Conservation (phyloP, 441 rosid species). For the Adansonia gregorii region DNA sequence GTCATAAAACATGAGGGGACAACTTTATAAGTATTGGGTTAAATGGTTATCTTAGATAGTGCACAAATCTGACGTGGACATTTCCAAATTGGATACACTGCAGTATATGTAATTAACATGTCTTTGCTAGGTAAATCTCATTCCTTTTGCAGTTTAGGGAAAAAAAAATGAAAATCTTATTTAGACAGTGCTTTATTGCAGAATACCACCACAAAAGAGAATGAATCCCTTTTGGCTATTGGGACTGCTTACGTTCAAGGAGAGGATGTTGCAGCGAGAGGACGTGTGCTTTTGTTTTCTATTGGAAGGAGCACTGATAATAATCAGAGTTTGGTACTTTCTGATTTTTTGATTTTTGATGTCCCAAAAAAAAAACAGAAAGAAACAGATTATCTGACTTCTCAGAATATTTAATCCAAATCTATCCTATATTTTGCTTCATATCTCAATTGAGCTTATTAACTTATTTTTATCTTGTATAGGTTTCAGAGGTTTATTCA, state of each 20-base stretch:
- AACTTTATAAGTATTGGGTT: conserved; percentile 8
- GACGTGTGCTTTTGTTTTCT: conserved; percentile 89
- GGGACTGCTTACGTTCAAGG: conserved; percentile 99
- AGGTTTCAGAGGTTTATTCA: conserved; percentile 97
- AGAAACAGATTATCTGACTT: conserved; percentile 15
- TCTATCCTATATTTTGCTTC: conserved; percentile 8
- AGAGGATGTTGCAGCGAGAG: conserved; percentile 99
- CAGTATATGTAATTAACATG: neutral
- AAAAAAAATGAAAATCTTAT: neutral
- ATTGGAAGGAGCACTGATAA: conserved; percentile 64
- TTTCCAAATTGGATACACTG: conserved; percentile 8
- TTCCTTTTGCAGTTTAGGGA: neutral
- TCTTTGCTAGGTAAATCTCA: conserved; percentile 16
- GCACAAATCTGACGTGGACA: neutral
- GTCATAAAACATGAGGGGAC: conserved; percentile 2
- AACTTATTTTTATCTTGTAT: conserved; percentile 14
- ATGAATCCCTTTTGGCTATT: conserved; percentile 85
- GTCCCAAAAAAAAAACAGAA: neutral
- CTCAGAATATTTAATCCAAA: conserved; percentile 20
- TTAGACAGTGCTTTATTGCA: conserved; percentile 44
- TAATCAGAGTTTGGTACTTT: conserved; percentile 70
- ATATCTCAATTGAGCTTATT: conserved; percentile 4
- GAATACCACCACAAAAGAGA: conserved; percentile 84
- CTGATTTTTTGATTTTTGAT: conserved; percentile 20
- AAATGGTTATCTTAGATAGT: neutral